phyloP scores from a whole-genome alignment of 2,329 filamentous ascomycete genomes.

The Emergomyces orientalis region DNA sequence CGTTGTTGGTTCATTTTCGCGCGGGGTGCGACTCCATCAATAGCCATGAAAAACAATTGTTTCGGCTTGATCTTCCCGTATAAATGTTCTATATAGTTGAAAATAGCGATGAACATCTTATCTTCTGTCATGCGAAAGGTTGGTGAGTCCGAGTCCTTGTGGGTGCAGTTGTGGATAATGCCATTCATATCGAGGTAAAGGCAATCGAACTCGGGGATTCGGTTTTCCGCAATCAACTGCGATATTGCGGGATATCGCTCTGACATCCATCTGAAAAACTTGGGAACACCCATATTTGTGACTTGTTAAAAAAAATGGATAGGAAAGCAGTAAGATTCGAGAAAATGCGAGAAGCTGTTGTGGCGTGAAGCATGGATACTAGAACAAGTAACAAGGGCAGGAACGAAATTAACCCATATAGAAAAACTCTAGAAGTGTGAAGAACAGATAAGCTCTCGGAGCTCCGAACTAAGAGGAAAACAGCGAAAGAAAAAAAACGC shows the following conservation, averaged over 20 bases:
- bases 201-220: slow-evolving; percentile 97
- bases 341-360: not conserved
- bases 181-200: slow-evolving; percentile 90
- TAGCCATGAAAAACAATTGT: slow-evolving; percentile 98
- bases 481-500: slow-evolving; percentile 13
- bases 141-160: slow-evolving; percentile 87
- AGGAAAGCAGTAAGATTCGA: not conserved
- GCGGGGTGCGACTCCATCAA: slow-evolving; percentile 92
- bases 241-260: slow-evolving; percentile 98
- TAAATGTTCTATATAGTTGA: slow-evolving; percentile 98
- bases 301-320: slow-evolving; percentile 5
- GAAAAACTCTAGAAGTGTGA: slow-evolving; percentile 8
- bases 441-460: slow-evolving; percentile 6
- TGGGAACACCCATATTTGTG: slow-evolving; percentile 58
- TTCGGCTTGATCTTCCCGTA: slow-evolving; percentile 99
- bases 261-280: slow-evolving; percentile 98
- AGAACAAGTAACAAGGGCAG: slow-evolving; percentile 2
- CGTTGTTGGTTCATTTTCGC: slow-evolving; percentile 99
- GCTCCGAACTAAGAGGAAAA: slow-evolving; percentile 15
- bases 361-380: not conserved
- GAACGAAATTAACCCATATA: slow-evolving; percentile 18
- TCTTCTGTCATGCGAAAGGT: slow-evolving; percentile 92
- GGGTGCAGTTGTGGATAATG: slow-evolving; percentile 98
- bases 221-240: slow-evolving; percentile 95
- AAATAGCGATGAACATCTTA: slow-evolving; percentile 99